phyloP scores from a whole-genome alignment of 495 filamentous ascomycete genomes.

The Pseudevernia furfuracea region DNA sequence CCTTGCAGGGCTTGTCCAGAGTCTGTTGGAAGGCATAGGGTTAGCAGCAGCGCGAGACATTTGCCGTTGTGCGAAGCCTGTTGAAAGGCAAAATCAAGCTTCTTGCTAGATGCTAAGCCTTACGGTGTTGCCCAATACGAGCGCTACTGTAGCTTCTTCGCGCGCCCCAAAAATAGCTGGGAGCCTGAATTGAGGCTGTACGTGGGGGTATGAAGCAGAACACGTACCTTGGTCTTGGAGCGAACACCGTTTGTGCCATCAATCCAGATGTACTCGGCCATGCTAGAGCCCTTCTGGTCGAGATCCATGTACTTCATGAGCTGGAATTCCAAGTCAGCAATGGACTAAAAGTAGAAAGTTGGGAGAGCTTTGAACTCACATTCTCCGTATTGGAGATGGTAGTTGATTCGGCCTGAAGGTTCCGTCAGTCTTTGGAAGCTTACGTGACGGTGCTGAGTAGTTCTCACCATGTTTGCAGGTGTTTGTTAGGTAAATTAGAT shows the following conservation, averaged over 20 bases:
- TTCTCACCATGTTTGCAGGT: constrained; percentile 25
- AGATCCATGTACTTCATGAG: constrained; percentile 87
- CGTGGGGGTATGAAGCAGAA: constrained; percentile 17
- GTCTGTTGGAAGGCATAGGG: constrained; percentile 49
- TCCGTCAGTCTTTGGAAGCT: constrained; percentile 2
- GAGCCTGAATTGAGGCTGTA: constrained; percentile 12
- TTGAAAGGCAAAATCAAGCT: constrained; percentile 1
- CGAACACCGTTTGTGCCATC: constrained; percentile 69
- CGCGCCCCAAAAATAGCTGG: constrained; percentile 4
- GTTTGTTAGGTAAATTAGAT: background rate
- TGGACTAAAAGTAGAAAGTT: background rate
- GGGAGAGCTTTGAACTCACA: constrained; percentile 40
- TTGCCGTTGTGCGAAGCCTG: background rate
- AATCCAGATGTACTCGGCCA: constrained; percentile 98
- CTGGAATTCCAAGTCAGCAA: constrained; percentile 37
- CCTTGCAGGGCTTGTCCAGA: constrained; percentile 54
- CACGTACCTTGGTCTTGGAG: constrained; percentile 85
- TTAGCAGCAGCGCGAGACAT: constrained; percentile 18
- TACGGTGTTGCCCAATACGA: constrained; percentile 12
- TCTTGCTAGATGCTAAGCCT: constrained; percentile 15
- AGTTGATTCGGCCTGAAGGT: constrained; percentile 44
- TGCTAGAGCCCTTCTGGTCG: constrained; percentile 74
- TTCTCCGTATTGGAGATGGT: constrained; percentile 64
- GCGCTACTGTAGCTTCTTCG: constrained; percentile 10
- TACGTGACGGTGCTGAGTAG: background rate